Evolutionary conservation across 75 land plant species (phyloP), one percentile per base, ranked within the genome.

Genomic region (Sequoiadendron giganteum): DNA sequence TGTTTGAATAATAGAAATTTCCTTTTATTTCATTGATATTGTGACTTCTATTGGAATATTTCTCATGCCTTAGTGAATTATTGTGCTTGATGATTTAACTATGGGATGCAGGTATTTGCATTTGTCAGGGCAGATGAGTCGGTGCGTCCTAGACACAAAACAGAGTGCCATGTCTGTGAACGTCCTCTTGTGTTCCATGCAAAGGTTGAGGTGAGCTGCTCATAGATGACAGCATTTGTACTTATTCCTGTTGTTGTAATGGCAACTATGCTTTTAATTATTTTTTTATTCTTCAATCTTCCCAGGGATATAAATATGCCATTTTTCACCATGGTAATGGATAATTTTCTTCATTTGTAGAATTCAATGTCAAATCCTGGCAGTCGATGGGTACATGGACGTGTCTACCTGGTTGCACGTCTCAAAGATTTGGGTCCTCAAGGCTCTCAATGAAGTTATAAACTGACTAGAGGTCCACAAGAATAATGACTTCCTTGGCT

Each of bases 131-230:
- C 96, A 75, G 93, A 90, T 87, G 87, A 90, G 15, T 85, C 93
- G 9, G 88, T 86, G 48, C 82, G 85, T 34, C 88, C 91, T 72
- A 91, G 92, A 30, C 97, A 97, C 84, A 91, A 92, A 80, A 88
- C 96, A 65, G 93, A 94, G 10, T 97, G 99, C 90, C 99, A 97
- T 90, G 97, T 97, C 18, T 96, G 99, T 90, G 94, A 95, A 40
- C 90, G 90, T 40, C 83, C 86, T n/a, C 88, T 97, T 79, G 95
- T 93, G 61, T 97, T 94, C 78, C 95, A 93, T 25, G 91, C 94
- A 45, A 94, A 93, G 78, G 93, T 92, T 45, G 96, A 96, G 96
- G 97, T 92, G 87, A 42, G 84, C n/a, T 47, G 30, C 40, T 75
- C 10, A 30, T 75, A 32, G 15, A 34, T 52, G 28, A 11, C 28